Evolutionary conservation across 768 basidiomycete genomes (phyloP).

Genomic region (Piloderma croceum): DNA sequence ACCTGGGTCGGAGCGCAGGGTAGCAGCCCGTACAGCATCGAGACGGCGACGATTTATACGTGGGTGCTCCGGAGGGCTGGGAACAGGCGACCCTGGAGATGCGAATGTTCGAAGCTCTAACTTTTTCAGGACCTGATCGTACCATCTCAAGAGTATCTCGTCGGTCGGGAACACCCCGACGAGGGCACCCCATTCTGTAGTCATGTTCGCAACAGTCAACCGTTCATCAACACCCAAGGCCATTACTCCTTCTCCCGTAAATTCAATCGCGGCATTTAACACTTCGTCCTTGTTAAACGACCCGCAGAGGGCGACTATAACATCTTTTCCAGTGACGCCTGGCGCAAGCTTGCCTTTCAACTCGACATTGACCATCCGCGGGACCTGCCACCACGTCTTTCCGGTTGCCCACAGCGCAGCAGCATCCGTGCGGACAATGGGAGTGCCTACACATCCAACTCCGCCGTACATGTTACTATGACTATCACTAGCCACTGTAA

Average conservation of each 20-base stretch:
- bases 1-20: constrained; percentile 63
- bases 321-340: constrained; percentile 96
- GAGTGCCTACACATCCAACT: constrained; percentile 94
- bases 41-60: constrained; percentile 77
- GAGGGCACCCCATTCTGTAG: constrained; percentile 98
- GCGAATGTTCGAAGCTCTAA: constrained; percentile 75
- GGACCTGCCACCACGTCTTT: constrained; percentile 99
- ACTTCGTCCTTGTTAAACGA: constrained; percentile 96
- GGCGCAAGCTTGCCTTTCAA: constrained; percentile 73
- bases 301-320: constrained; percentile 94
- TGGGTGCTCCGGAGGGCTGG: constrained; percentile 74
- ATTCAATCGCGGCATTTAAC: constrained; percentile 94
- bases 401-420: constrained; percentile 98
- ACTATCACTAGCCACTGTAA: constrained; percentile 94
- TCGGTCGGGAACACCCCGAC: constrained; percentile 95
- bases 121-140: constrained; percentile 65
- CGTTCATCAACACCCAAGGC: constrained; percentile 84
- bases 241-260: constrained; percentile 82
- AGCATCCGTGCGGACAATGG: constrained; percentile 93
- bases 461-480: constrained; percentile 99
- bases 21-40: constrained; percentile 49
- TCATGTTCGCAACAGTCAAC: constrained; percentile 98
- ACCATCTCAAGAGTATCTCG: constrained; percentile 77
- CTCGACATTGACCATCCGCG: constrained; percentile 93
- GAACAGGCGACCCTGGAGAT: constrained; percentile 46